phyloP scores from a whole-genome alignment of 352 stramenopile species.

The Globisporangium irregulare region DNA sequence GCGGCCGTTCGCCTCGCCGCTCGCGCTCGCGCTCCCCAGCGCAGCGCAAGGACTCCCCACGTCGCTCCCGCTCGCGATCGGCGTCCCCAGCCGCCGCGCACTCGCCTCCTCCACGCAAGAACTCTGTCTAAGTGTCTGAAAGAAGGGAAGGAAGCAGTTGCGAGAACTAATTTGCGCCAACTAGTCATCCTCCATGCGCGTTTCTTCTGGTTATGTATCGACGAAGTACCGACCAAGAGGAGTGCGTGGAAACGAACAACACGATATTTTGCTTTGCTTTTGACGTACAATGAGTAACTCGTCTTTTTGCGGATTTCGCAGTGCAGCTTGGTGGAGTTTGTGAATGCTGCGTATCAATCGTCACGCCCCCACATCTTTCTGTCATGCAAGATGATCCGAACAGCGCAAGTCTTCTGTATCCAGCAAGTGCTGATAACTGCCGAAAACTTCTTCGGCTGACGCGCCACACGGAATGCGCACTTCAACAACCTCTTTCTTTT shows the following conservation, averaged over 20 bases:
- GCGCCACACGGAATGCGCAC: no score
- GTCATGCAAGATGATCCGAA: not conserved
- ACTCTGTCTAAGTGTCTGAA: constrained; percentile 54
- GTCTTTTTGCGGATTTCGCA: not conserved
- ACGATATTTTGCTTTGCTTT: constrained; percentile 16
- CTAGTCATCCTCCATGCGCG: not conserved
- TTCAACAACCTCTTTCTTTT: not conserved
- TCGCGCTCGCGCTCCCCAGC: constrained; percentile 70
- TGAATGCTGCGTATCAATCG: not conserved
- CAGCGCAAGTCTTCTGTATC: not conserved
- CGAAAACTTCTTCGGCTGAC: no score
- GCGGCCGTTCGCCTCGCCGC: constrained; percentile 55
- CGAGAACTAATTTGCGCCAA: not conserved
- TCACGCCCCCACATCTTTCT: not conserved
- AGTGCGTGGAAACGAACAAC: constrained; percentile 9
- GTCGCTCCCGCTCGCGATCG: constrained; percentile 68
- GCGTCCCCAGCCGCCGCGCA: constrained; percentile 44
- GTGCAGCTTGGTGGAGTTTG: not conserved
- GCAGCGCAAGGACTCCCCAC: constrained; percentile 57
- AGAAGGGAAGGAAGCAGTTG: constrained; percentile 1
- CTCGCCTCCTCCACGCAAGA: constrained; percentile 63
- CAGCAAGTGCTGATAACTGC: not conserved
- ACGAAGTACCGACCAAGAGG: not conserved
- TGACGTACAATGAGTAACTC: not conserved
- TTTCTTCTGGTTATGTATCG: not conserved